phyloP scores from a whole-genome alignment of 805 yeast species.

The Clavispora phyllophila region DNA sequence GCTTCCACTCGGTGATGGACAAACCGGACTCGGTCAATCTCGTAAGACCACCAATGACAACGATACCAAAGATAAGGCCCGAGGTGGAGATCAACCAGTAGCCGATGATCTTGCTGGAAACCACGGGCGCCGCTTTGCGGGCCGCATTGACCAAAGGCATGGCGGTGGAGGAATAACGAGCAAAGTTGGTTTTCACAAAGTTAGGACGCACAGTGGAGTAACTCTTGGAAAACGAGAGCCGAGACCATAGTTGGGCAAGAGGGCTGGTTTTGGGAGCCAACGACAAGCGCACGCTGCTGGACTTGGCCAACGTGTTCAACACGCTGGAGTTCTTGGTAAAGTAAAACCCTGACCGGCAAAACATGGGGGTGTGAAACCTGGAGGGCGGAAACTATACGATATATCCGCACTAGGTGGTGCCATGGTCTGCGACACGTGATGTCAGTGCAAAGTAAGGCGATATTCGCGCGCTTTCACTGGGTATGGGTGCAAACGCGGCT shows the following conservation, averaged over 20 bases:
- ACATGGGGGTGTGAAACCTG: constrained; percentile 9
- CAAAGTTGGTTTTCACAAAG: neutral
- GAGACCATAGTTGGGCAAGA: constrained; percentile 2
- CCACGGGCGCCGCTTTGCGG: constrained; percentile 7
- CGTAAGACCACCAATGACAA: constrained; percentile 93
- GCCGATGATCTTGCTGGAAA: constrained; percentile 49
- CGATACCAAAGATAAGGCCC: constrained; percentile 88
- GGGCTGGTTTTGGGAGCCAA: constrained; percentile 8
- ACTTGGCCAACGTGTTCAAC: constrained; percentile 25
- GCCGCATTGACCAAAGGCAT: neutral
- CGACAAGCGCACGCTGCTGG: constrained; percentile 16
- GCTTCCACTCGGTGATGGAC: constrained; percentile 97
- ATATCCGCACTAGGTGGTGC: neutral
- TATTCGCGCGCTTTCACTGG: neutral
- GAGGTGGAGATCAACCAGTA: constrained; percentile 88
- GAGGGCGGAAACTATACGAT: neutral
- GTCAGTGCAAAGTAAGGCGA: neutral
- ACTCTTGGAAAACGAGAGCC: neutral
- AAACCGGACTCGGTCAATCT: constrained; percentile 93
- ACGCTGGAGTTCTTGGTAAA: constrained; percentile 52
- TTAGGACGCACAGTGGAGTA: neutral
- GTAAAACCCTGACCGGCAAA: constrained; percentile 53
- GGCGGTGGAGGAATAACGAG: neutral
- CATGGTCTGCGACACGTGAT: neutral
- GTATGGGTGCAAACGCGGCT: neutral